Conservation (phyloP, 176 grass and related monocot species). For the Oryza glaberrima region DNA sequence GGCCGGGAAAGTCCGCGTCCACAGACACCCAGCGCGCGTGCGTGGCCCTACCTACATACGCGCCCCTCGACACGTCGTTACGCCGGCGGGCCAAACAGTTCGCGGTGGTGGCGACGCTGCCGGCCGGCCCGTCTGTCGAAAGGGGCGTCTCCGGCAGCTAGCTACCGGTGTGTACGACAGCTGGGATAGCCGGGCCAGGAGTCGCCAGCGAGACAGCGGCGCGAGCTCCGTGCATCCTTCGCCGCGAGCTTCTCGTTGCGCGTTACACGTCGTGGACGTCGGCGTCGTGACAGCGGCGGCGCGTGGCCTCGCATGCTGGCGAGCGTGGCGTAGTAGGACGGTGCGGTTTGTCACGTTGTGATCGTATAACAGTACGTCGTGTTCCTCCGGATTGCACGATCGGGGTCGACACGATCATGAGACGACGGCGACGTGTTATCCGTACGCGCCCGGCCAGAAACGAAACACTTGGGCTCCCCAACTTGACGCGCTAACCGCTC, state of each 20-base stretch:
- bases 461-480: constrained; percentile 22
- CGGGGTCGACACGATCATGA: not conserved
- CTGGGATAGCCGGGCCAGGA: not conserved
- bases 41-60: not conserved
- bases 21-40: constrained; percentile 5
- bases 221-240: not conserved
- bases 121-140: not conserved
- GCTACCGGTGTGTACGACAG: not conserved
- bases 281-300: constrained; percentile 11
- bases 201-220: not conserved
- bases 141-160: not conserved
- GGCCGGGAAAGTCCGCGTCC: not conserved
- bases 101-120: not conserved
- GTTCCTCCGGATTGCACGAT: not conserved
- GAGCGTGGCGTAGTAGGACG: not conserved
- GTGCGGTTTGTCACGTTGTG: not conserved
- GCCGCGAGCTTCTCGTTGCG: not conserved
- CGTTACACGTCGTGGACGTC: not conserved
- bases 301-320: not conserved
- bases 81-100: constrained; percentile 13
- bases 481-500: constrained; percentile 21
- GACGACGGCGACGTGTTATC: constrained; percentile 1
- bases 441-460: constrained; percentile 23
- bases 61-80: constrained; percentile 12
- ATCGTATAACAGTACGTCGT: not conserved